Evolutionary conservation across 805 yeast genomes (phyloP).

Genomic region (Kluyveromyces nonfermentans): DNA sequence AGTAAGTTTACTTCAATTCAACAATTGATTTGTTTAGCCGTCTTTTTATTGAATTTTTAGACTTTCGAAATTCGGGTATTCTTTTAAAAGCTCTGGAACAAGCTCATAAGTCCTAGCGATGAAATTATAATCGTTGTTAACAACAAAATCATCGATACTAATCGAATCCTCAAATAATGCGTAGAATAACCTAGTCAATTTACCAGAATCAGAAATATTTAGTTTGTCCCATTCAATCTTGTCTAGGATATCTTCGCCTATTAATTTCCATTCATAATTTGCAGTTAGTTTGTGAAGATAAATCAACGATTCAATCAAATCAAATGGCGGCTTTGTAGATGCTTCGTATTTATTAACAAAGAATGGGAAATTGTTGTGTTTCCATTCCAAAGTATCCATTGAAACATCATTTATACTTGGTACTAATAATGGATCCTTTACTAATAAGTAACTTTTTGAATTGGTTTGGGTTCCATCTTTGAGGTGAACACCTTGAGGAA

Average conservation of each 20-base stretch:
- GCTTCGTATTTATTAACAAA: slow-evolving; percentile 28
- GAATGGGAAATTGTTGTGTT: slow-evolving; percentile 25
- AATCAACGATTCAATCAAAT: slow-evolving; percentile 51
- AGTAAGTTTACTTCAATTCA: slow-evolving; percentile 2
- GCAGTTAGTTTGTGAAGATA: slow-evolving; percentile 53
- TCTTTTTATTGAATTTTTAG: background rate
- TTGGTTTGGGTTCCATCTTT: slow-evolving; percentile 3
- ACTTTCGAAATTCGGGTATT: background rate
- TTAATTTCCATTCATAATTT: slow-evolving; percentile 41
- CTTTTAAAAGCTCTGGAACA: background rate
- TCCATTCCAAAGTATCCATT: slow-evolving; percentile 9
- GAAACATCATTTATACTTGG: slow-evolving; percentile 9
- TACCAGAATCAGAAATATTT: background rate
- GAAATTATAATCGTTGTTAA: slow-evolving; percentile 1
- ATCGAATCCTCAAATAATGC: slow-evolving; percentile 1
- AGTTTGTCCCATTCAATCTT: background rate
- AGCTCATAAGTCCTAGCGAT: background rate
- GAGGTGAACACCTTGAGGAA: slow-evolving; percentile 1
- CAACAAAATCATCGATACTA: background rate
- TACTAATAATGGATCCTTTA: background rate
- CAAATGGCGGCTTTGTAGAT: slow-evolving; percentile 45
- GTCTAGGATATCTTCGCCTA: slow-evolving; percentile 1
- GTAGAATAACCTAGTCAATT: background rate
- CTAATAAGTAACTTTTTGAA: slow-evolving; percentile 1
- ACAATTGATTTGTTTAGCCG: slow-evolving; percentile 1